Percentiles rank a stretch among this genome's conserved stretches.
Evolutionary conservation across 257 asterid genomes (phyloP).

Genomic region (Lycium ferocissimum): DNA sequence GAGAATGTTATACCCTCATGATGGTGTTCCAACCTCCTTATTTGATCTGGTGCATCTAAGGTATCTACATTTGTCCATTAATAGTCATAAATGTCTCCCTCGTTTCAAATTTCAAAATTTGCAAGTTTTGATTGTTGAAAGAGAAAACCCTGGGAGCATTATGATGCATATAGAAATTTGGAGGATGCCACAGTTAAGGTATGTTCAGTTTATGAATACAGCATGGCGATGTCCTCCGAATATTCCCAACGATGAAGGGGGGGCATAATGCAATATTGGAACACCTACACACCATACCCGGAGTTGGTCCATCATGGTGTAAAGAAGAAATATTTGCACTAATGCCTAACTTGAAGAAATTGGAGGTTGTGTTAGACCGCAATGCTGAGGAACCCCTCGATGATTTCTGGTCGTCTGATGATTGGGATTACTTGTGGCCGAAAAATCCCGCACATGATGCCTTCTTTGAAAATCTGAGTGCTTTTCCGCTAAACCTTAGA

Average conservation of each 20-base stretch:
- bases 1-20: not conserved
- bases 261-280: not conserved
- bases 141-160: not conserved
- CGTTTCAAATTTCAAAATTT: slow-evolving; percentile 15
- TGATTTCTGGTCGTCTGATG: not conserved
- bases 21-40: not conserved
- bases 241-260: slow-evolving; percentile 24
- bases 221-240: not conserved
- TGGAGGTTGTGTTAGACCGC: slow-evolving; percentile 27
- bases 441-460: not conserved
- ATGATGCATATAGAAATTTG: slow-evolving; percentile 29
- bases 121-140: slow-evolving; percentile 24
- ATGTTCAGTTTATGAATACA: slow-evolving; percentile 26
- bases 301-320: slow-evolving; percentile 33
- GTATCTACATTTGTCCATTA: slow-evolving; percentile 26
- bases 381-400: not conserved
- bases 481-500: slow-evolving; percentile 39
- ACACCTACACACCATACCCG: slow-evolving; percentile 34
- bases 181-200: slow-evolving; percentile 38
- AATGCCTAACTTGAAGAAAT: slow-evolving; percentile 38
- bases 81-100: not conserved
- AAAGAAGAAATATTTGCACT: slow-evolving; percentile 24
- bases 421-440: not conserved
- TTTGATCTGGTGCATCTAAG: slow-evolving; percentile 13
- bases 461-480: not conserved